Evolutionary conservation across 1,284 basidiomycete species (phyloP).

Genomic region (Naganishia liquefaciens): DNA sequence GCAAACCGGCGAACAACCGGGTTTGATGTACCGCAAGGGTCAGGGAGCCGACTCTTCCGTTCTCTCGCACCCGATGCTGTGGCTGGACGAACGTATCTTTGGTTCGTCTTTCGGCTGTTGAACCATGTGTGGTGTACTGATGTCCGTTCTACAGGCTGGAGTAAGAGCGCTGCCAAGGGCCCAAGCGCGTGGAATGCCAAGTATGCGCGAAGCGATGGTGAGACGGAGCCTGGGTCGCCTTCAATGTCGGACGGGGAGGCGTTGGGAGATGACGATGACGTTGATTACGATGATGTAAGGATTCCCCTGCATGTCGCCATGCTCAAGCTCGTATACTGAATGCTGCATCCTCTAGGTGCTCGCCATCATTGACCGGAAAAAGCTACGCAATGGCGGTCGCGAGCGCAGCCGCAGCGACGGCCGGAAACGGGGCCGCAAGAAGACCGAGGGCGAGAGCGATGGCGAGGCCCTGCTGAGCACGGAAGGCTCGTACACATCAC

Average conservation of each 20-base stretch:
- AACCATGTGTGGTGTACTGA: background rate
- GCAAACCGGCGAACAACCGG: slow-evolving; percentile 59
- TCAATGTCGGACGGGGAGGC: slow-evolving; percentile 54
- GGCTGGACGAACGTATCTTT: slow-evolving; percentile 55
- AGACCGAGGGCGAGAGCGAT: slow-evolving; percentile 33
- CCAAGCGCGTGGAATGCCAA: slow-evolving; percentile 47
- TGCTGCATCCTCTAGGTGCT: slow-evolving; percentile 40
- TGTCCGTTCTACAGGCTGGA: slow-evolving; percentile 41
- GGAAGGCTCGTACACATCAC: slow-evolving; percentile 20
- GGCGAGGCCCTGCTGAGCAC: slow-evolving; percentile 43
- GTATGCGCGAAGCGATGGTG: slow-evolving; percentile 41
- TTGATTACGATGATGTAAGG: slow-evolving; percentile 58
- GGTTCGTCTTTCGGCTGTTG: slow-evolving; percentile 37
- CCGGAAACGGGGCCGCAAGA: slow-evolving; percentile 35
- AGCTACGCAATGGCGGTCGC: slow-evolving; percentile 26
- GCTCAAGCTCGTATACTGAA: background rate
- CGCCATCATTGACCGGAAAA: slow-evolving; percentile 49
- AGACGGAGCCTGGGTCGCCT: slow-evolving; percentile 45
- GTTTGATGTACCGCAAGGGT: slow-evolving; percentile 42
- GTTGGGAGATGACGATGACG: slow-evolving; percentile 51
- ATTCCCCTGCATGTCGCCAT: background rate
- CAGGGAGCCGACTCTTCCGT: slow-evolving; percentile 46
- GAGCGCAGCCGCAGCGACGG: slow-evolving; percentile 21
- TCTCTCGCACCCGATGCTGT: slow-evolving; percentile 53
- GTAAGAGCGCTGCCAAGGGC: slow-evolving; percentile 45